Base-by-base conservation (phyloP, 2,329 filamentous ascomycete genomes). In the Xylariaceae sp. region DNA sequence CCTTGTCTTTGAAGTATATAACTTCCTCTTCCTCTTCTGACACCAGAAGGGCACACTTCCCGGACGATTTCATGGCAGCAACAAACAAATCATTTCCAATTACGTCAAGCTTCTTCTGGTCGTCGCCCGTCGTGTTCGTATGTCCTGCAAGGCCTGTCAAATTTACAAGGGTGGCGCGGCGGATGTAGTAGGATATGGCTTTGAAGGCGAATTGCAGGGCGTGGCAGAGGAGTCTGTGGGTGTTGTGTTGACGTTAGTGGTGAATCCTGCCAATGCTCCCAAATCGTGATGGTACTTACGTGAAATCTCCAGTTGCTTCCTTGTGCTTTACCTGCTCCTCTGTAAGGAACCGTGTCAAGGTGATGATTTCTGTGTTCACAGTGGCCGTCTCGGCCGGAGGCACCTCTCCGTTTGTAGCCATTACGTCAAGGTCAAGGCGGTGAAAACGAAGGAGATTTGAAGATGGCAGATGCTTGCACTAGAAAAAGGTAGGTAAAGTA, bases 121-220 rank as follows among this genome's bases (percentile, higher is more conserved):
- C 95, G 75, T 99, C 95, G 64, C 95, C 95, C 2, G 95, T 98
- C 51, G 83, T 91, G 79, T 99, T 99, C 65, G 92, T 91, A 58
- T 93, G 95, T 57, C 95, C 95, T 60, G 95, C 95, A 47, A 99
- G 87, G 59, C 95, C 95, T 50, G 91, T 96, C 60, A 99, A 86
- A 81, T 96, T 96, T 79, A 98, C 93, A 63, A 99, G 81, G 20
- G 91, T 93, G 37, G 93, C 92, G 75, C 95, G 89, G 70, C 93
- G 93, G 76, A 99, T 99, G 82, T 97, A 99, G 83, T 98, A 96
- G 68, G 95, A 91, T 75, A 99, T 99, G 65, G 91, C 96, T 82
- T 99, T 99, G 89, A 99, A 99, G 64, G 95, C 93, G 82, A 98
- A 99, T 77, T 98, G 95, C 57, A 99, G 89, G 58, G 95, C 93